Conservation (phyloP, 1,139 yeast genomes). For the Hanseniaspora uvarum region DNA sequence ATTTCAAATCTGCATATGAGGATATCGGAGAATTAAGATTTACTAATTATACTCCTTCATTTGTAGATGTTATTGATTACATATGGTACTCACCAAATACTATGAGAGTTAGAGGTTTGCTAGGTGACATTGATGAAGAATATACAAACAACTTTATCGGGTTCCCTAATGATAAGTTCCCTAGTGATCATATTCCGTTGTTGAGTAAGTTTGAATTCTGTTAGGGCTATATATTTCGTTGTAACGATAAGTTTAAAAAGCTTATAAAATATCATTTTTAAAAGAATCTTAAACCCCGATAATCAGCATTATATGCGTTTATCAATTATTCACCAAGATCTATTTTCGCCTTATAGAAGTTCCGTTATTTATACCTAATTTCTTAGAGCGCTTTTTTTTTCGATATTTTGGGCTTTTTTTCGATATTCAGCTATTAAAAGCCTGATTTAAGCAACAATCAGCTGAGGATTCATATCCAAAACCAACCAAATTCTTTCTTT, state of each 20-base stretch:
- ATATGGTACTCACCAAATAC: conserved; percentile 83
- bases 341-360: too few relatives aligned
- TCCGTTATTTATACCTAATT: too few relatives aligned
- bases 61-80: conserved; percentile 88
- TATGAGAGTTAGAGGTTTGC: conserved; percentile 70
- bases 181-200: conserved; percentile 87
- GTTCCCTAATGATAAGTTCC: conserved; percentile 86
- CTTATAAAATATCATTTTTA: too few relatives aligned
- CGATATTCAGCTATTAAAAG: too few relatives aligned
- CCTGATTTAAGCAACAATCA: neutral
- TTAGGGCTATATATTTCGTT: neutral
- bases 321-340: too few relatives aligned
- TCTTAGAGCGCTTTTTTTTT: too few relatives aligned
- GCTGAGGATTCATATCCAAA: neutral
- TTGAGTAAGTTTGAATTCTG: conserved; percentile 60
- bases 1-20: conserved; percentile 76
- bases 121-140: conserved; percentile 73
- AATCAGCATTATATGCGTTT: too few relatives aligned
- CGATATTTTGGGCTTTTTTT: too few relatives aligned
- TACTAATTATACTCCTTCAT: conserved; percentile 87
- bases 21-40: conserved; percentile 82
- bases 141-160: conserved; percentile 75
- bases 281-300: conserved; percentile 33
- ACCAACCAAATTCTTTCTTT: neutral
- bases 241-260: neutral